A percentile compares a stretch with the other conserved stretches of the same genome.
Conservation (phyloP, 257 asterid genomes). For the Ophiorrhiza pumila region DNA sequence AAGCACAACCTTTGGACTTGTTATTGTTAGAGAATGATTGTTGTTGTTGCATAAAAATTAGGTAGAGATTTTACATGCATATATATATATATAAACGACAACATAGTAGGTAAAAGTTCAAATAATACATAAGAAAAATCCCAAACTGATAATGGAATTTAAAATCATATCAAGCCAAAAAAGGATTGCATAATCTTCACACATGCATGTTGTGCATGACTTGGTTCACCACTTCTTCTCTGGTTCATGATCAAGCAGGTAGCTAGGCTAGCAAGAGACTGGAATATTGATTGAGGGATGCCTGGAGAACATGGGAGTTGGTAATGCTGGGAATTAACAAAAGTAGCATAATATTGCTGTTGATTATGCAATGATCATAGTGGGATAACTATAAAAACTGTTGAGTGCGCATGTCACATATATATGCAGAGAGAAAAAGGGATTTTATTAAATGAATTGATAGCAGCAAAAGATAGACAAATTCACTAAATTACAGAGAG, state of each 20-base stretch:
- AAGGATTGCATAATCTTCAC: neutral
- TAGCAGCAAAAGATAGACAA: neutral
- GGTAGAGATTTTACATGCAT: neutral
- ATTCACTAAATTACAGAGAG: conserved; percentile 4
- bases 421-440: neutral
- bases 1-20: too few relatives aligned
- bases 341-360: neutral
- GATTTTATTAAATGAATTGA: neutral
- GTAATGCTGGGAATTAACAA: too few relatives aligned
- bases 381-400: conserved; percentile 2
- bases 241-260: too few relatives aligned
- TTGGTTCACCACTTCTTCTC: neutral
- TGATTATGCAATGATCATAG: neutral
- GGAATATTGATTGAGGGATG: neutral
- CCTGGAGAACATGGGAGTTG: neutral
- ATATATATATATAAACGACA: conserved; percentile 4
- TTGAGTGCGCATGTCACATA: neutral
- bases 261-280: too few relatives aligned
- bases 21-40: too few relatives aligned
- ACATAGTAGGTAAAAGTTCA: neutral
- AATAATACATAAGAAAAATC: neutral
- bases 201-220: neutral
- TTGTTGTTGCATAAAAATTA: neutral
- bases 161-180: neutral
- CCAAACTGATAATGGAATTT: neutral